Evolutionary conservation across 1,284 basidiomycete species (phyloP).

Genomic region (Puccinia triticina): DNA sequence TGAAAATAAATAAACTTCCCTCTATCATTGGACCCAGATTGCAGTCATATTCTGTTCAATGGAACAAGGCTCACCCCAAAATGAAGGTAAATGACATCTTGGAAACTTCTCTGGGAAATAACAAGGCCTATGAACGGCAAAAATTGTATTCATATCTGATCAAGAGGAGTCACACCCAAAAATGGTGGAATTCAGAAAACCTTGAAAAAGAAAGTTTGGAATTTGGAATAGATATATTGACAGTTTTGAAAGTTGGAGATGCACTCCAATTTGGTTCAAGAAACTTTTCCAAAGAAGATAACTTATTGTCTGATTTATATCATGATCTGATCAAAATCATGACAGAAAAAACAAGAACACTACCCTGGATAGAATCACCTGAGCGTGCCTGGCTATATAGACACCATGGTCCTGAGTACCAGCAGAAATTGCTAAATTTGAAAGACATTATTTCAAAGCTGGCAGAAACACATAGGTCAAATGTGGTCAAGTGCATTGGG

Average conservation of each 20-base stretch:
- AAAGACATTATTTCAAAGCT: background rate
- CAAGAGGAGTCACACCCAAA: background rate
- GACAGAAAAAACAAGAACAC: background rate
- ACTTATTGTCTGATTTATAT: background rate
- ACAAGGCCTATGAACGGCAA: background rate
- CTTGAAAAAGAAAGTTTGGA: background rate
- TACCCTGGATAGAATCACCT: constrained; percentile 14
- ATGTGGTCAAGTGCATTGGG: background rate
- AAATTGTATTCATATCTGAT: background rate
- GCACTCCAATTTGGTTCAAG: background rate
- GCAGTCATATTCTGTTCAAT: background rate
- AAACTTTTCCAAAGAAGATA: background rate
- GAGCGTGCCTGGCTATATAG: constrained; percentile 15
- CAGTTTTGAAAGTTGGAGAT: constrained; percentile 12
- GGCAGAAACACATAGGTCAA: background rate
- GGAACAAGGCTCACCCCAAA: background rate
- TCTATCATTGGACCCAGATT: background rate
- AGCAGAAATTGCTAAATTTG: background rate
- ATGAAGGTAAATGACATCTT: background rate
- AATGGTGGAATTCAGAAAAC: background rate
- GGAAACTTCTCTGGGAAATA: background rate
- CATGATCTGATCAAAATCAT: background rate
- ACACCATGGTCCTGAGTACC: background rate
- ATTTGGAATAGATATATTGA: background rate
- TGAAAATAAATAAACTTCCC: background rate